Percentiles rank a stretch among this genome's conserved stretches.
phyloP scores from a whole-genome alignment of 495 filamentous ascomycete genomes.

The Penicillium diatomitis region DNA sequence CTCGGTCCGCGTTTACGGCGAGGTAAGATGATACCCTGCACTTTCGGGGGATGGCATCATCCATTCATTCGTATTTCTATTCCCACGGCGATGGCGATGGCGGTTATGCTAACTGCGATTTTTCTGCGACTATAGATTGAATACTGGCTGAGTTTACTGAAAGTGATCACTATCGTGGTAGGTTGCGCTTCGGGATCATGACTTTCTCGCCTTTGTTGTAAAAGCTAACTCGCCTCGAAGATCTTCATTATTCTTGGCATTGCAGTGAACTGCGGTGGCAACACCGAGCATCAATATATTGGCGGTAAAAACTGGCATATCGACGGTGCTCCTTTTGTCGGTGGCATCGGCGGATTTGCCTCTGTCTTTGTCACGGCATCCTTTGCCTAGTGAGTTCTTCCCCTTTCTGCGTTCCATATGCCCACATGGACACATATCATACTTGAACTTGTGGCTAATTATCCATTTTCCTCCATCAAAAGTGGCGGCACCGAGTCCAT shows the following conservation, averaged over 20 bases:
- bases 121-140: constrained; percentile 28
- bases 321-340: constrained; percentile 44
- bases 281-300: constrained; percentile 35
- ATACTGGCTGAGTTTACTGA: constrained; percentile 47
- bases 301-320: constrained; percentile 37
- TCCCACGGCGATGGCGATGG: too few relatives aligned
- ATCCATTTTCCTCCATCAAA: too few relatives aligned
- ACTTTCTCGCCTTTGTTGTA: neutral
- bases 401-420: too few relatives aligned
- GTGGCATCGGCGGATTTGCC: constrained; percentile 43
- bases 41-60: too few relatives aligned
- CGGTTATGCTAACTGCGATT: neutral
- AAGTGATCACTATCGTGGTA: constrained; percentile 47
- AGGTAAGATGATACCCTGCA: constrained; percentile 22
- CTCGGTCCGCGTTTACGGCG: constrained; percentile 45
- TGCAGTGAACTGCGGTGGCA: constrained; percentile 42
- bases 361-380: constrained; percentile 46
- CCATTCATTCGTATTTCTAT: too few relatives aligned
- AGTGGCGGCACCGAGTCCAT: constrained; percentile 49
- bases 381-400: constrained; percentile 34
- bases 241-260: constrained; percentile 47
- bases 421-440: too few relatives aligned
- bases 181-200: constrained; percentile 6
- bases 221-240: constrained; percentile 13
- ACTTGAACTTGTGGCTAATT: too few relatives aligned